phyloP scores from a whole-genome alignment of 345 rosid genomes.

The Trapa incisa region DNA sequence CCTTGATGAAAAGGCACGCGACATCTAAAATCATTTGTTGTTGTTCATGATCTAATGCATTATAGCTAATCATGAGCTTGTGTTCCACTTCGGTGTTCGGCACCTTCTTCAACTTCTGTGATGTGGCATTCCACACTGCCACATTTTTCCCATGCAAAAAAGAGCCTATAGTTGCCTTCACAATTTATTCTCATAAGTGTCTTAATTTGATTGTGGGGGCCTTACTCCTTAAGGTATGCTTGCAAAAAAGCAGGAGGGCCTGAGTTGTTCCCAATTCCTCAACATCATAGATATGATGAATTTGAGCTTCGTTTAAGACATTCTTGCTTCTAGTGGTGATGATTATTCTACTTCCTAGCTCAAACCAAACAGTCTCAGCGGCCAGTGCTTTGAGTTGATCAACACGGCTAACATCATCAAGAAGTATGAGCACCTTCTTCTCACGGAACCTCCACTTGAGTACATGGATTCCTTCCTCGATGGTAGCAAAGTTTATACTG shows the following conservation, averaged over 20 bases:
- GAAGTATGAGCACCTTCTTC: not conserved
- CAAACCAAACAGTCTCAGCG: not conserved
- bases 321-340: not conserved
- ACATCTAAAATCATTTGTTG: not conserved
- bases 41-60: not conserved
- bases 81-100: not conserved
- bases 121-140: not conserved
- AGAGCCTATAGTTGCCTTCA: not conserved
- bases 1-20: not conserved
- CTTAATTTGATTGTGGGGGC: not conserved
- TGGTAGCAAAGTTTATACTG: not conserved
- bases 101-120: not conserved
- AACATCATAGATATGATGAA: not conserved
- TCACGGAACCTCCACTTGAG: not conserved
- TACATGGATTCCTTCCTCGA: not conserved
- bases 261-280: not conserved
- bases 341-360: slow-evolving; percentile 1
- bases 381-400: slow-evolving; percentile 1
- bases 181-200: not conserved
- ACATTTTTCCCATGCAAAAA: not conserved
- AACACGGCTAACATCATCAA: not conserved
- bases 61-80: not conserved
- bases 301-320: not conserved
- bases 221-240: not conserved
- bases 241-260: not conserved